These are phyloP conservation scores for Dacryopinax spathularia DNA, from an alignment of 768 basidiomycete genomes.

Conservation along the genomic window DNA sequence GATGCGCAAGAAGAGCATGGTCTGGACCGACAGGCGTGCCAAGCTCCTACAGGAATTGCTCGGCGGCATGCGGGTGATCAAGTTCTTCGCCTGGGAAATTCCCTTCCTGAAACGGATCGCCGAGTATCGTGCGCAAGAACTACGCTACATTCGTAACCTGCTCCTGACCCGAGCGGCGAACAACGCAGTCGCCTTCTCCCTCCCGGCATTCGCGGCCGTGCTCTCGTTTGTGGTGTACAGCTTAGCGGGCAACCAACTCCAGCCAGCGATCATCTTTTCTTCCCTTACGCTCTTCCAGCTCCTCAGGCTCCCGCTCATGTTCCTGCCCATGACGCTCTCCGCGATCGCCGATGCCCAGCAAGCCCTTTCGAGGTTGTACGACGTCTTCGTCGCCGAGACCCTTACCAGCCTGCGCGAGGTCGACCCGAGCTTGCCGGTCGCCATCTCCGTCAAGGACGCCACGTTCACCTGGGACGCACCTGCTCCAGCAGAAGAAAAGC, in stretches of 20 bases:
- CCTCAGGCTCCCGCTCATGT: conserved; percentile 67
- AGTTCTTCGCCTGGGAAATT: conserved; percentile 70
- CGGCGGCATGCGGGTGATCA: conserved; percentile 82
- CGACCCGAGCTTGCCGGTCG: conserved; percentile 43
- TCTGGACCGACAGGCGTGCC: conserved; percentile 78
- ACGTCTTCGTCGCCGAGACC: conserved; percentile 73
- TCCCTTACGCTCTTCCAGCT: conserved; percentile 77
- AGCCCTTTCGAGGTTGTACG: conserved; percentile 59
- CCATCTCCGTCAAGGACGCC: conserved; percentile 51
- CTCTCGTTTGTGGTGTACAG: conserved; percentile 55
- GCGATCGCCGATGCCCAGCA: conserved; percentile 75
- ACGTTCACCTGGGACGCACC: conserved; percentile 81
- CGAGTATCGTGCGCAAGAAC: conserved; percentile 56
- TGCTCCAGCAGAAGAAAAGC: conserved; percentile 25
- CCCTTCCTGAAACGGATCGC: conserved; percentile 66
- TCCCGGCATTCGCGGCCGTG: conserved; percentile 70
- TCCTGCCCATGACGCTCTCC: conserved; percentile 41
- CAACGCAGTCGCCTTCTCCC: conserved; percentile 52
- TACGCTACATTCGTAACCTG: conserved; percentile 56
- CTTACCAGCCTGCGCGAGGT: conserved; percentile 43
- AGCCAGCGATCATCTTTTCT: conserved; percentile 64
- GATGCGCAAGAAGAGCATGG: conserved; percentile 60
- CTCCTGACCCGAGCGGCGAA: conserved; percentile 51
- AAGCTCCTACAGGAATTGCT: conserved; percentile 82
- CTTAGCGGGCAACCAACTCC: conserved; percentile 48